phyloP scores from a whole-genome alignment of 345 rosid species.

The Gossypium herbaceum region DNA sequence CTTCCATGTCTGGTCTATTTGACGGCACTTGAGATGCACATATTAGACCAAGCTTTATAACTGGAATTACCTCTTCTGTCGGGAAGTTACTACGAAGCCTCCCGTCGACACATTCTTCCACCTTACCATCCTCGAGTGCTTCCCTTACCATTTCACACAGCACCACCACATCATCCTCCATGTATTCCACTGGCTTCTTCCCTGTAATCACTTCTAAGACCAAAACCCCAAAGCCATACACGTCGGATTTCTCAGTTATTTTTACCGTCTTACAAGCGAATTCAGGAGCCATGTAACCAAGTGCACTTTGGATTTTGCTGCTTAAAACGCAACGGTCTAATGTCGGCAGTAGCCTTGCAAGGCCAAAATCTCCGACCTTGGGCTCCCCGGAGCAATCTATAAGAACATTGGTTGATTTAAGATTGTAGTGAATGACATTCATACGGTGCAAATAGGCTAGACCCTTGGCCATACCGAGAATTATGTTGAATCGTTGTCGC shows the following conservation, averaged over 20 bases:
- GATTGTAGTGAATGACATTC: conserved; percentile 80
- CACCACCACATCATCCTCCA: conserved; percentile 95
- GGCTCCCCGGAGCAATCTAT: conserved; percentile 69
- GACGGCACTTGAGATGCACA: conserved; percentile 97
- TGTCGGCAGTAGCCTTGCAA: conserved; percentile 71
- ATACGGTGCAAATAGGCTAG: conserved; percentile 70
- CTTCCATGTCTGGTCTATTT: conserved; percentile 92
- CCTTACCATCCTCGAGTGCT: conserved; percentile 65
- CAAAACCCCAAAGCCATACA: conserved; percentile 86
- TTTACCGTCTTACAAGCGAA: conserved; percentile 93
- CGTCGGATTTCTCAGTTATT: conserved; percentile 90
- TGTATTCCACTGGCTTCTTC: conserved; percentile 86
- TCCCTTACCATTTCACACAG: conserved; percentile 84
- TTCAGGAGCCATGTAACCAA: conserved; percentile 99
- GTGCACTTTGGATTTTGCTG: conserved; percentile 94
- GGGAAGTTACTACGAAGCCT: conserved; percentile 62
- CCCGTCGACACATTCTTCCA: conserved; percentile 70
- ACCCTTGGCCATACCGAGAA: conserved; percentile 89
- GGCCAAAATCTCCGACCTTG: conserved; percentile 86
- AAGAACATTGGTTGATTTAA: conserved; percentile 88
- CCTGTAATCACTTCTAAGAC: conserved; percentile 85
- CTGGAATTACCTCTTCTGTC: conserved; percentile 78
- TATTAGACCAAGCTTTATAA: conserved; percentile 79
- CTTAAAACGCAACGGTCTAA: conserved; percentile 84
- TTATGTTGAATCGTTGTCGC: conserved; percentile 75